Evolutionary conservation across 140 eudicot species (phyloP), one percentile per base, ranked within the genome.

Genomic region (Ambrosia hybrid): DNA sequence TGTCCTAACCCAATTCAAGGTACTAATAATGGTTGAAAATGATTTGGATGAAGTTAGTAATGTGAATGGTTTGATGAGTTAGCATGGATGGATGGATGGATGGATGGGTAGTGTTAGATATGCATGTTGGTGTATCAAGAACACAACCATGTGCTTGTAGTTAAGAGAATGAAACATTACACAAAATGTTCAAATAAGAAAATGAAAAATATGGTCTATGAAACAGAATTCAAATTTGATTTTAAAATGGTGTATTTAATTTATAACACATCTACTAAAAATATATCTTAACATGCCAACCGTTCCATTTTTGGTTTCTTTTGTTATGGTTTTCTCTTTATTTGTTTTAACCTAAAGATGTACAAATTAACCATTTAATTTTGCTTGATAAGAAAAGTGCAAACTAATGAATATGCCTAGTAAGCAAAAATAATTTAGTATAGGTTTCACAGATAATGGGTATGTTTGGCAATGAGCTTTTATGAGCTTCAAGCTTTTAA

Each of bases 101-200:
- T 38, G 66, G 48, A 41, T 41, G 48, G 56, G 75, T 3, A n/a
- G 41, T 61, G 70, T 48, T 49, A 53, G 51, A 62, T 73, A 70
- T 39, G 57, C 80, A 67, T 68, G 67, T 33, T 45, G 63, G 62
- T 68, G 80, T 57, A 58, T 65, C 65, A 41, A 77, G 43, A 63
- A 52, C 59, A 61, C 30, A 15, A 70, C 72, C 81, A 70, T 62
- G 77, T 77, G 81, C 76, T 61, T 77, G 57, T 77, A 9, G 51
- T 39, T 37, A 46, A 46, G 4, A 6, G 52, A 51, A 59, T 57
- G 67, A 55, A 76, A 57, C 69, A 57, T 46, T 59, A 30, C 65
- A 59, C 8, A 59, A 59, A 59, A 4, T 30, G 10, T 33, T 59
- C 11, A 59, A 55, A 30, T 6, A 59, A 10, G 65, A 33, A 59